Base-by-base conservation (phyloP, 2,329 filamentous ascomycete species). In the Fusarium palustre region DNA sequence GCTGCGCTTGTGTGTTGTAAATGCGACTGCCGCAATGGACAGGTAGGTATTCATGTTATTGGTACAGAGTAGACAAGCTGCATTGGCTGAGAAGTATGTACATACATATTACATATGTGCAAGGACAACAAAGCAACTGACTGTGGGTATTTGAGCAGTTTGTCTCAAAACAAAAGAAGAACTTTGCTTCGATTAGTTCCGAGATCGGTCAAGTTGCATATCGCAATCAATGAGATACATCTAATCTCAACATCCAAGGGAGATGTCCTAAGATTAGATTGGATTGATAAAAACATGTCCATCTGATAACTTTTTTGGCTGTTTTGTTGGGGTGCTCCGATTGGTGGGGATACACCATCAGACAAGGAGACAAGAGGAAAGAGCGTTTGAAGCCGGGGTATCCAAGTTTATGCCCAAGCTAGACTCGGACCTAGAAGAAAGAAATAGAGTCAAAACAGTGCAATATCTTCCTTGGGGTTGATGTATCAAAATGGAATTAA, bases 241-340 rank as follows among this genome's bases (percentile, higher is more conserved):
- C 67, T 61, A 64, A 70, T 55, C 58, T 61, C 59, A 69, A 36
- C 43, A 59, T 43, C 31, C 34, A 59, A 58, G 41, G 50, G 50
- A 58, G 41, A 43, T 43, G 64, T 39, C 57, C 57, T 55, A 66
- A 74, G 73, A 74, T 75, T 75, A 75, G 73, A 75, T 75, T 66
- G 68, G 73, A 75, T 75, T 75, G 73, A 75, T 75, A 74, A 75
- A 60, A 31, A 30, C 25, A 48, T 48, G 48, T 64, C 50, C 55
- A 70, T 70, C 67, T 70, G 67, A 68, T 70, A 70, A 70, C 49
- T 55, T 47, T 33, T 58, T 52, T n/a, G 57, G 41, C 22, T 31
- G 55, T 38, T 55, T 49, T 36, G 22, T 34, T 69, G 59, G 55
- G 42, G n/a, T 16, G 20, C 58, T 64, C 66, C 69, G 68, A 74